Evolutionary conservation across 2,329 filamentous ascomycete species (phyloP), one percentile per base, ranked within the genome.

Genomic region (Neonectria ditissima): DNA sequence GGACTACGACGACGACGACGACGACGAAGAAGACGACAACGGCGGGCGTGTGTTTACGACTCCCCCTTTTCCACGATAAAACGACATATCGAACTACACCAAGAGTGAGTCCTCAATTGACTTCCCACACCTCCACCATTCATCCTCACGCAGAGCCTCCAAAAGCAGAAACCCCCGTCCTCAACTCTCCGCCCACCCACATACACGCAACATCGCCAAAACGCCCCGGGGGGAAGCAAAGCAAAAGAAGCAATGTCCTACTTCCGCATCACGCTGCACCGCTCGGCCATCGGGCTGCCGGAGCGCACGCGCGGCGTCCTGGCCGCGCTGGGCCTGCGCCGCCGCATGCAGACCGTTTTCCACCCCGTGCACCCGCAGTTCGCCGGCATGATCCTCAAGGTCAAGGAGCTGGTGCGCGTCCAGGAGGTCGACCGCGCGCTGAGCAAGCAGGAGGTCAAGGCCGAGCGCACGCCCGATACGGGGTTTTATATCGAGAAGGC

Each of bases 181-280:
- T 8, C 30, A 43, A 11, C 51, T 14, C 10, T 30, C 16, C 37
- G n/a, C n/a, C n/a, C n/a, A n/a, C 18, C 48, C 41, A 41, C 55
- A 8, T 14, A 9, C 3, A 32, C 45, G 26, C 26, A 18, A 41
- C 39, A 37, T 11, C 18, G 16, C 34, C 32, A 9, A n/a, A 9
- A n/a, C 26, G 48, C 20, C 16, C 30, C 18, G 18, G 22, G n/a
- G n/a, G n/a, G n/a, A n/a, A n/a, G n/a, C n/a, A n/a, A n/a, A n/a
- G n/a, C n/a, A n/a, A n/a, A n/a, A 18, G 22, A 18, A 43, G 18
- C 32, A 62, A 94, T 94, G 91, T 84, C 89, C 62, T 97, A 87
- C 85, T 97, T 97, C 86, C 91, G 92, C 77, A 93, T 97, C 78
- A 97, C 93, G 52, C 91, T 97, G 61, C 88, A 96, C 81, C 92